Evolutionary conservation across 2,329 filamentous ascomycete genomes (phyloP).

Genomic region (Nemania abortiva): DNA sequence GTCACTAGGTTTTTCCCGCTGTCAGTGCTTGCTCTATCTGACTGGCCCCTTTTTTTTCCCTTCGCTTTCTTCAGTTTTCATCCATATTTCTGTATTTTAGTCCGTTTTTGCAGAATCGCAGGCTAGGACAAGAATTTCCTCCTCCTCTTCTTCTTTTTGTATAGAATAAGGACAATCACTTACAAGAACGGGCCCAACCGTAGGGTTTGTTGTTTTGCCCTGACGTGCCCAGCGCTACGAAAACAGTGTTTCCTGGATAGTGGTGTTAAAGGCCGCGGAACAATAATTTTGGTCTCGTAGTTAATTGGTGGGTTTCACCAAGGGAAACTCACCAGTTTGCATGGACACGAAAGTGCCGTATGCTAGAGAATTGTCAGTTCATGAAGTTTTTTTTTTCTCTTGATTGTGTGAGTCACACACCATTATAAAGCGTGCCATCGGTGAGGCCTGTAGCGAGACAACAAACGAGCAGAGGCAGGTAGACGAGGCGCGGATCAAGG

Average conservation of each 20-base stretch:
- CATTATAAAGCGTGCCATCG: conserved; percentile 48
- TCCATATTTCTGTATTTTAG: neutral
- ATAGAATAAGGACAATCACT: conserved; percentile 5
- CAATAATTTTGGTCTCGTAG: neutral
- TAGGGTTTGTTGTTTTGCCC: conserved; percentile 55
- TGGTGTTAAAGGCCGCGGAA: neutral
- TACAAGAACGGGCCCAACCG: conserved; percentile 57
- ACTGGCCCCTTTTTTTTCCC: neutral
- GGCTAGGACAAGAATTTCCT: neutral
- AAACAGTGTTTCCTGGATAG: conserved; percentile 56
- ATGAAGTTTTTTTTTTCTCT: neutral
- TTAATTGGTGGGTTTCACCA: neutral
- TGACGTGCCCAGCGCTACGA: conserved; percentile 57
- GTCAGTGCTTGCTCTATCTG: conserved; percentile 6
- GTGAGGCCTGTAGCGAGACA: conserved; percentile 48
- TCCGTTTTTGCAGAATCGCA: neutral
- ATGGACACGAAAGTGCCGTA: conserved; percentile 59
- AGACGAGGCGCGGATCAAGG: conserved; percentile 39
- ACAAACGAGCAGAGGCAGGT: conserved; percentile 44
- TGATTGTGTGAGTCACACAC: conserved; percentile 28
- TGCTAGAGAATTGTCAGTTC: conserved; percentile 45
- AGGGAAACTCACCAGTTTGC: conserved; percentile 50
- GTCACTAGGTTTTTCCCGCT: conserved; percentile 44
- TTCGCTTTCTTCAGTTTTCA: neutral
- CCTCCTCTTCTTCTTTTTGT: neutral